These are phyloP conservation scores for Phoma sp. DNA, from an alignment of 2,329 filamentous ascomycete species.

Conservation along the genomic window DNA sequence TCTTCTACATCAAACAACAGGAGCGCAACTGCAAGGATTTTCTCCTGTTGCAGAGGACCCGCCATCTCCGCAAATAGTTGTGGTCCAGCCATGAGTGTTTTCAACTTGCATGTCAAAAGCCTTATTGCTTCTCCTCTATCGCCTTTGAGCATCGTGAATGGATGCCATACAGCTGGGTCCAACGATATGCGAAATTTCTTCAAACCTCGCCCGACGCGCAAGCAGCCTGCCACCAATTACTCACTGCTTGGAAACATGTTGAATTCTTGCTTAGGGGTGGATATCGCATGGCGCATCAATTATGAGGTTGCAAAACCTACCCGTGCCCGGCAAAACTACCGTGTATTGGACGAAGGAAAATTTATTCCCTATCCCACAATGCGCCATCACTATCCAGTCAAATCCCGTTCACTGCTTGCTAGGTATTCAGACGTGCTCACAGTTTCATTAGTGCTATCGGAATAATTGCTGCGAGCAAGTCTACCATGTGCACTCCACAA, in stretches of 20 bases:
- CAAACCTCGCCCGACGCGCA: constrained; percentile 29
- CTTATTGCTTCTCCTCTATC: constrained; percentile 18
- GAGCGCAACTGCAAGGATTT: background rate
- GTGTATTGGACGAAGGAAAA: constrained; percentile 3
- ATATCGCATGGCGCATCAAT: constrained; percentile 7
- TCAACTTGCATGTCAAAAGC: constrained; percentile 23
- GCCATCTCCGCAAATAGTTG: constrained; percentile 21
- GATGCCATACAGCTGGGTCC: constrained; percentile 32
- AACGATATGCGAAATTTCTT: constrained; percentile 29
- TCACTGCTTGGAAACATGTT: constrained; percentile 21
- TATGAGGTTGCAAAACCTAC: constrained; percentile 7
- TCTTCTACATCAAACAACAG: constrained; percentile 6
- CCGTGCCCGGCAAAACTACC: constrained; percentile 5
- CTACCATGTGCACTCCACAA: background rate
- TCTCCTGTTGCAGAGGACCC: constrained; percentile 12
- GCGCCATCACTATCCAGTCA: background rate
- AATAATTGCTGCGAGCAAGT: background rate
- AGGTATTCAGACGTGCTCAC: background rate
- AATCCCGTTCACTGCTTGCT: background rate
- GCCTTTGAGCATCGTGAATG: constrained; percentile 24
- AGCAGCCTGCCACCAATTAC: constrained; percentile 12
- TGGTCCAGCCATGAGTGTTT: constrained; percentile 8
- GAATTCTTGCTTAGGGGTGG: background rate
- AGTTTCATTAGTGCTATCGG: background rate
- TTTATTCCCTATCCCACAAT: constrained; percentile 6